These are phyloP conservation scores for Daldinia caldariorum DNA, from an alignment of 495 filamentous ascomycete genomes.

Conservation along the genomic window DNA sequence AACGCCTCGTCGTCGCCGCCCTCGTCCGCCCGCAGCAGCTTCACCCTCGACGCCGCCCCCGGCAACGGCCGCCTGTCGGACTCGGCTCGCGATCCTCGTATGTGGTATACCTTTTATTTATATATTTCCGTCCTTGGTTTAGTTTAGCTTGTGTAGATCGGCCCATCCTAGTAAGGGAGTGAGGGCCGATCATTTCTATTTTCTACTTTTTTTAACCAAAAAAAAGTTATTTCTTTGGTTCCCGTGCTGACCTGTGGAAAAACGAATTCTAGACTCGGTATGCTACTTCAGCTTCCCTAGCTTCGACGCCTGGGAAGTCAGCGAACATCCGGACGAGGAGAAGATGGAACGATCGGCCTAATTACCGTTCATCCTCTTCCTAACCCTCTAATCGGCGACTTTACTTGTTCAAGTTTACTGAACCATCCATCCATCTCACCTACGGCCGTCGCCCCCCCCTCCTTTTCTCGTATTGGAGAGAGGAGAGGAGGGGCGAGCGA, in stretches of 20 bases:
- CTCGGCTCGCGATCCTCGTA: conserved; percentile 45
- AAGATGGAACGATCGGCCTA: conserved; percentile 39
- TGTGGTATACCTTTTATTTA: too few relatives aligned
- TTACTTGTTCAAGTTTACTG: not conserved
- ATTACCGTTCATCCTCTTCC: not conserved
- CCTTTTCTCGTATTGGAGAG: not conserved
- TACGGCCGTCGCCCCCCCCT: too few relatives aligned
- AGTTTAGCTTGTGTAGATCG: too few relatives aligned
- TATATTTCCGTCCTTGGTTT: not conserved
- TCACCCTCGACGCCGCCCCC: conserved; percentile 49
- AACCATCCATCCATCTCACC: too few relatives aligned
- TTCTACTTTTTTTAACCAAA: not conserved
- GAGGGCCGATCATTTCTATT: not conserved
- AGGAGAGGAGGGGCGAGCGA: not conserved
- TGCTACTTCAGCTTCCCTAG: conserved; percentile 68
- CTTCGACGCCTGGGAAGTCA: conserved; percentile 61
- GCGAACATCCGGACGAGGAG: conserved; percentile 49
- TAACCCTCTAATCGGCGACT: conserved; percentile 9
- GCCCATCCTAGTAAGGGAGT: too few relatives aligned
- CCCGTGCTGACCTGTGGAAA: conserved; percentile 23
- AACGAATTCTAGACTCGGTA: conserved; percentile 45
- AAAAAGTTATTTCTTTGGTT: not conserved
- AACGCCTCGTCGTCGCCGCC: conserved; percentile 50
- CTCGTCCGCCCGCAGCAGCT: conserved; percentile 36
- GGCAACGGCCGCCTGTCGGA: conserved; percentile 45